Base-by-base conservation (phyloP, 768 basidiomycete genomes). In the Nevesoporus exiguus region DNA sequence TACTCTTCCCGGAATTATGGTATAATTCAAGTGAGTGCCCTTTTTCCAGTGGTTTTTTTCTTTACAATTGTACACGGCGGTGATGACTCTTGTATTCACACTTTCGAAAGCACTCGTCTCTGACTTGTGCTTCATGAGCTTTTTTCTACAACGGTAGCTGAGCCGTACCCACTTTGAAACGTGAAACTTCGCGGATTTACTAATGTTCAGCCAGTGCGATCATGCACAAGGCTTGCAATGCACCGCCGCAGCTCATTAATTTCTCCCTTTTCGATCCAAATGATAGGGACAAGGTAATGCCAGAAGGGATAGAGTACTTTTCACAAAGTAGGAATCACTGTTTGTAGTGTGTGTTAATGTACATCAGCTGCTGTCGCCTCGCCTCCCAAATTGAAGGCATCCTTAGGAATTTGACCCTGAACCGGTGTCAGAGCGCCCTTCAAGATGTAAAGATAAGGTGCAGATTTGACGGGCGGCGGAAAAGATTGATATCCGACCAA, bases 81-180 rank as follows among this genome's bases (percentile, higher is more conserved):
- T 78, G 83, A 84, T 84, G 81, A 78, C 76, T 76, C 73, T 48
- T 72, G 67, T 73, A 85, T 88, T 85, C 84, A 85, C 83, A 87
- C 85, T 87, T 80, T 74, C n/a, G 85, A 89, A 80, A 73, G 66
- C 68, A 68, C 70, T 62, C 66, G 61, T 67, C 69, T 72, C 49
- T 55, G 69, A 62, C 69, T 70, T 69, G 65, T 69, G 73, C 68
- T 76, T 77, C 51, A 65, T 83, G 84, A 83, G 67, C 19, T 76
- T 70, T 72, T 62, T 76, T 81, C 84, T 88, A 89, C 87, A 88
- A 89, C 86, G 87, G 86, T 89, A 89, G 78, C 86, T 89, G 86
- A 89, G 72, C 76, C 70, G 63, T 59, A 59, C 39, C 53, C 51
- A 55, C 47, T 27, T 59, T 56, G 31, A 39, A 43, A 45, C 41